Base-by-base conservation (phyloP, 2,329 filamentous ascomycete genomes). In the Diplodia sapinea region DNA sequence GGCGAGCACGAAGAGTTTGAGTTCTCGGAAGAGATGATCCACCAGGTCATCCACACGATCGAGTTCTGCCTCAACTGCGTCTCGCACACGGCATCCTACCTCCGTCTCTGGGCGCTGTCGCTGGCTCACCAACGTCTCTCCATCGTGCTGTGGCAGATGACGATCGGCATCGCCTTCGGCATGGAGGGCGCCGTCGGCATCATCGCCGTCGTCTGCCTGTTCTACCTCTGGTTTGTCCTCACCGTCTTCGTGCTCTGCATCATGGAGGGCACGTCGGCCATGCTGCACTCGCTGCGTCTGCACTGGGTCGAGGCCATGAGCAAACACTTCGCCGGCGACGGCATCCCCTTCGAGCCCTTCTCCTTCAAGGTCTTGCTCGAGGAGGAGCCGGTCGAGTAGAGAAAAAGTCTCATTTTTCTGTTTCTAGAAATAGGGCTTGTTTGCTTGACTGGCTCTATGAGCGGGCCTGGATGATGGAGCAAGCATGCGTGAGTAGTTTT, bases 51-150 rank as follows among this genome's bases (percentile, higher is more conserved):
- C 76, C 96, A 98, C 83, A 98, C 94, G 20, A 98, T 98, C 75
- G 93, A 99, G 86, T 99, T 99, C 84, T 99, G 95, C 78, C 86
- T 99, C 74, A 99, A 99, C 85, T 98, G 94, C 79, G 94, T 99
- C 70, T 99, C 95, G 36, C 95, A 99, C 82, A 99, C 96, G 4
- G 95, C 95, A 4, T 99, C 95, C 1, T 99, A 99, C 81, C 91
- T 99, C 57, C 95, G 95, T 84, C 91, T 99, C 54, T 99, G 95
- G 95, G 95, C 95, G 38, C 81, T 99, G 73, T 99, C 95, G 1
- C 89, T 99, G 69, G 95, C 95, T 38, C 95, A 99, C 84, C 95
- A 99, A 80, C 95, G 98, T 86, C 89, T 99, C 69, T 97, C 93
- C 59, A 91, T 94, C 71, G 95, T 99, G 70, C 87, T 99, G 57